Conservation (phyloP, 371 early-diverging fungal genomes). For the Synchytrium microbalum region DNA sequence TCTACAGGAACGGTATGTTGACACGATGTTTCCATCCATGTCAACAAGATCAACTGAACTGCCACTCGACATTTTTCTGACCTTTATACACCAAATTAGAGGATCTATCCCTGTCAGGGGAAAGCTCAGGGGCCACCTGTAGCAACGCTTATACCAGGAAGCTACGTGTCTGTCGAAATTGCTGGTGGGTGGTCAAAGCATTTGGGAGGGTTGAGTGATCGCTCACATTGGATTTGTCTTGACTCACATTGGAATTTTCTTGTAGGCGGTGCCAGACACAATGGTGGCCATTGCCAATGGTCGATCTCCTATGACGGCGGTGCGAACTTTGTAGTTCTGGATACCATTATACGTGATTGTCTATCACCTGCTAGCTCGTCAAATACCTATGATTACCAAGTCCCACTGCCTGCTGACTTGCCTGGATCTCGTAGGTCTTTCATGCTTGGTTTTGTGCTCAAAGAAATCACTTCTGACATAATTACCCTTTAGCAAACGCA, state of each 20-base stretch:
- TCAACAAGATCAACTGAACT: not conserved
- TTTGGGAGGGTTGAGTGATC: too few relatives aligned
- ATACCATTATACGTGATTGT: constrained; percentile 43
- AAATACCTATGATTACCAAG: constrained; percentile 38
- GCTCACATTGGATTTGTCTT: too few relatives aligned
- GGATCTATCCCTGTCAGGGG: not conserved
- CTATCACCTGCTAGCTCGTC: constrained; percentile 18
- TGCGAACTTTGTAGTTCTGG: constrained; percentile 50
- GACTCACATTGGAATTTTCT: constrained; percentile 14
- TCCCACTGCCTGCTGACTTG: constrained; percentile 30
- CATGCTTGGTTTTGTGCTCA: not conserved
- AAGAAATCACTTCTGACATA: not conserved
- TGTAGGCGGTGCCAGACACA: constrained; percentile 16
- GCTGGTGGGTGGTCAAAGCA: too few relatives aligned
- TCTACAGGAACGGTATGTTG: not conserved
- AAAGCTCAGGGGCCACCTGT: not conserved
- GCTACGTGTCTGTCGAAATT: constrained; percentile 9
- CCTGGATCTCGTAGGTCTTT: constrained; percentile 2
- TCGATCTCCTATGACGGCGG: constrained; percentile 57
- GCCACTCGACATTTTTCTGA: not conserved
- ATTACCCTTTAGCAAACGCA: constrained; percentile 24
- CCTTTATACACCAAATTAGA: not conserved
- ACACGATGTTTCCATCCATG: not conserved
- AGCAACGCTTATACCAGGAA: not conserved
- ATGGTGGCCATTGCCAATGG: constrained; percentile 63